These are phyloP conservation scores for Furcasterigmium sp. DNA, from an alignment of 2,329 filamentous ascomycete species.

Conservation along the genomic window DNA sequence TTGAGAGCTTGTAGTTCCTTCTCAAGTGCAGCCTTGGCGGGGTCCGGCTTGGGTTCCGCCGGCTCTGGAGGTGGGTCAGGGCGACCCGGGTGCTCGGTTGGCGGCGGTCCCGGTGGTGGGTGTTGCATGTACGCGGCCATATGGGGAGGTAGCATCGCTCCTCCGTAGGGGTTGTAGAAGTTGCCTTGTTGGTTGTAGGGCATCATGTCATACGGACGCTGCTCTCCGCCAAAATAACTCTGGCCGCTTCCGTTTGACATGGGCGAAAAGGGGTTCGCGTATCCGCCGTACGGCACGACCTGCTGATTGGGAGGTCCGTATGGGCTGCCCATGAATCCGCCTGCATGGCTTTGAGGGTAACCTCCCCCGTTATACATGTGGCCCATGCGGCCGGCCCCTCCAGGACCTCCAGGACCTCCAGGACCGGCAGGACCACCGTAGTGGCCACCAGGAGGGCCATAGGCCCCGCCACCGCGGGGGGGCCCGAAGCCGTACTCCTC, in stretches of 20 bases:
- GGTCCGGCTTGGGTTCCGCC: slow-evolving; percentile 31
- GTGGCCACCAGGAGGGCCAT: slow-evolving; percentile 28
- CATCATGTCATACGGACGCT: slow-evolving; percentile 43
- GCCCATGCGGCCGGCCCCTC: slow-evolving; percentile 18
- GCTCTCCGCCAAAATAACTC: slow-evolving; percentile 35
- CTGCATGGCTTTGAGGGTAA: slow-evolving; percentile 45
- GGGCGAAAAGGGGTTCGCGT: slow-evolving; percentile 37
- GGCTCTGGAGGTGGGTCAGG: slow-evolving; percentile 35
- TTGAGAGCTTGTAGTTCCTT: slow-evolving; percentile 51
- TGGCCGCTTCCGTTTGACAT: slow-evolving; percentile 31
- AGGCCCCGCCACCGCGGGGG: slow-evolving; percentile 11
- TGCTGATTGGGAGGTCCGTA: slow-evolving; percentile 28
- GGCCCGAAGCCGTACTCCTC: slow-evolving; percentile 49
- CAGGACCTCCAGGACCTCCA: too few species aligned
- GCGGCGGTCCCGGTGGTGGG: slow-evolving; percentile 32
- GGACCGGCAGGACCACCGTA: slow-evolving; percentile 27
- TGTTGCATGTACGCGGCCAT: slow-evolving; percentile 34
- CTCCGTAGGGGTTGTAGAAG: slow-evolving; percentile 23
- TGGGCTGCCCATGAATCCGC: slow-evolving; percentile 31
- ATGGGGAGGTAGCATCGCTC: slow-evolving; percentile 22
- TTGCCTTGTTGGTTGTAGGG: slow-evolving; percentile 35
- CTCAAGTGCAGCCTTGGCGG: slow-evolving; percentile 57
- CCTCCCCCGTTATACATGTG: slow-evolving; percentile 17
- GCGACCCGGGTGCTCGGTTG: slow-evolving; percentile 33
- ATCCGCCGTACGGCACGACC: slow-evolving; percentile 42